These are phyloP conservation scores for Penicillium sp. DNA, from an alignment of 2,329 filamentous ascomycete species.

Conservation along the genomic window DNA sequence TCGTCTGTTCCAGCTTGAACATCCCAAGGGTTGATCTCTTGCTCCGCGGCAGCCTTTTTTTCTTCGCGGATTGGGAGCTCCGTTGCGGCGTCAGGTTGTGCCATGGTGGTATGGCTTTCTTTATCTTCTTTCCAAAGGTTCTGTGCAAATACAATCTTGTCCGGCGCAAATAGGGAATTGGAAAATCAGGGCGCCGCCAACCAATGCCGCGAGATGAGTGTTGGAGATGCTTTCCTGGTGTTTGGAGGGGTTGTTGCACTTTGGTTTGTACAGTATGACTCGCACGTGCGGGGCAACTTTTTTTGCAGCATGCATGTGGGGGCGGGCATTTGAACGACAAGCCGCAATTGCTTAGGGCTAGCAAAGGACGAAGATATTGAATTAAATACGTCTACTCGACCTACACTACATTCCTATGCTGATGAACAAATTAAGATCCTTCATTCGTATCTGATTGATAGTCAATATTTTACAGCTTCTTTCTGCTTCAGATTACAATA, in stretches of 20 bases:
- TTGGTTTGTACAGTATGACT: too few relatives aligned
- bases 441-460: neutral
- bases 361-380: too few relatives aligned
- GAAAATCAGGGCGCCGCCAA: neutral
- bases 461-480: constrained; percentile 3
- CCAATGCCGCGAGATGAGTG: neutral
- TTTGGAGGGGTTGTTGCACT: neutral
- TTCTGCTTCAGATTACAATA: constrained; percentile 4
- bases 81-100: constrained; percentile 4
- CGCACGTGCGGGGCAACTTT: neutral
- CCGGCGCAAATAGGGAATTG: neutral
- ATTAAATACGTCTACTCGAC: too few relatives aligned
- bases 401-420: too few relatives aligned
- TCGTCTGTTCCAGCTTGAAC: constrained; percentile 27
- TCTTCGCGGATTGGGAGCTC: constrained; percentile 11
- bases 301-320: neutral
- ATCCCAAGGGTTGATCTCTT: constrained; percentile 31
- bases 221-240: neutral
- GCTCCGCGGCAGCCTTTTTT: constrained; percentile 16
- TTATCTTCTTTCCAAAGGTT: neutral
- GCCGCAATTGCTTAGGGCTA: too few relatives aligned
- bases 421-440: neutral
- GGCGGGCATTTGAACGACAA: too few relatives aligned
- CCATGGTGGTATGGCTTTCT: constrained; percentile 3
- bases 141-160: neutral